phyloP scores from a whole-genome alignment of 495 filamentous ascomycete genomes.

The Aspergillus saccharolyticus region DNA sequence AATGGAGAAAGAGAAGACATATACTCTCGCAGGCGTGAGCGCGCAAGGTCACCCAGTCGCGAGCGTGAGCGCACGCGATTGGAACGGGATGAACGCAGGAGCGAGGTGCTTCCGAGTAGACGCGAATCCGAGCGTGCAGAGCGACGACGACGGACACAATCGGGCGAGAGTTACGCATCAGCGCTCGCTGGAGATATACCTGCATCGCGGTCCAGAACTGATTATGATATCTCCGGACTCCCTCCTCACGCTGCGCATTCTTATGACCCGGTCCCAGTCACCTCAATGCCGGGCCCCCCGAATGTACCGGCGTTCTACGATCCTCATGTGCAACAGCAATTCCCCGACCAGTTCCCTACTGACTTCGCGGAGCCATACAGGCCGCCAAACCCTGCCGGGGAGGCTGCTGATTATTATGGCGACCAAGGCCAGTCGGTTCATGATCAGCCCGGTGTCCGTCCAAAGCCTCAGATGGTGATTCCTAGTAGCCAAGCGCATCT shows the following conservation, averaged over 20 bases:
- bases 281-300: slow-evolving; percentile 19
- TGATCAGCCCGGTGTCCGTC: slow-evolving; percentile 56
- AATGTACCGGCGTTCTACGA: slow-evolving; percentile 31
- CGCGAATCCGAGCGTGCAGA: slow-evolving; percentile 29
- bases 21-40: slow-evolving; percentile 27
- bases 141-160: slow-evolving; percentile 28
- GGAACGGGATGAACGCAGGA: slow-evolving; percentile 18
- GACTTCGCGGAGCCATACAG: slow-evolving; percentile 43
- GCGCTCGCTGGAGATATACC: slow-evolving; percentile 23
- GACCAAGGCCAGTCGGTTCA: slow-evolving; percentile 60
- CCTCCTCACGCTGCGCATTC: background rate
- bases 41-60: slow-evolving; percentile 28
- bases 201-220: slow-evolving; percentile 17
- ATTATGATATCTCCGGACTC: slow-evolving; percentile 1
- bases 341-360: slow-evolving; percentile 53
- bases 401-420: slow-evolving; percentile 63
- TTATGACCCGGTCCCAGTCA: slow-evolving; percentile 12
- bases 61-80: slow-evolving; percentile 31
- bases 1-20: slow-evolving; percentile 28
- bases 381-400: slow-evolving; percentile 50
- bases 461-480: slow-evolving; percentile 48
- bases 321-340: slow-evolving; percentile 53
- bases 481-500: slow-evolving; percentile 46
- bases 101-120: slow-evolving; percentile 16
- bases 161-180: slow-evolving; percentile 30